Evolutionary conservation across 257 asterid genomes (phyloP), one percentile per base, ranked within the genome.

Genomic region (Gentiana dahurica): DNA sequence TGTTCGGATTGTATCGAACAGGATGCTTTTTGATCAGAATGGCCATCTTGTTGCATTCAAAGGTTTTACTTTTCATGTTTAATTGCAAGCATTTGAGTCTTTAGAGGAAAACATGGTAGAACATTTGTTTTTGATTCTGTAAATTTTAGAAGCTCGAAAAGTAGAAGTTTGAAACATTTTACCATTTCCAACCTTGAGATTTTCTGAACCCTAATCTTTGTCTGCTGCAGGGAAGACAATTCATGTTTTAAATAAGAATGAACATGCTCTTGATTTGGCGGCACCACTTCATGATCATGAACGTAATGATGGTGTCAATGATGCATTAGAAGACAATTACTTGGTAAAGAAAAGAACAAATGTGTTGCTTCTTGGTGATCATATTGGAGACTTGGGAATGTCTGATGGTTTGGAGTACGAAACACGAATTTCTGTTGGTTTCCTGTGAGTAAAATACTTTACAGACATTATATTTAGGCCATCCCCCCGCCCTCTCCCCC

Each of bases 181-280:
- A 41, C 46, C 9, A 41, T 10, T 2, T 7, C 9, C 9, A 5
- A 2, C 9, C 46, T 5, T 10, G 6, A 41, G 46, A 41, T 41
- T 41, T 41, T 41, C 46, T 41, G 46, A 2, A 41, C 0, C 9
- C 9, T 41, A 41, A 41, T 41, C 46, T 5, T 41, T 1, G 46
- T 41, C 35, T 55, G 33, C 54, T 34, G 49, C 81, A 89, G 97
- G 97, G 54, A 89, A 86, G 71, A 84, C 94, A n/a, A 89, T 86
- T 69, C 97, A 89, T 70, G 91, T 85, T 58, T 73, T 83, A 68
- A 89, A 89, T 69, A 89, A 89, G 83, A 89, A 89, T 50, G 97
- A 89, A 75, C 97, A 89, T 76, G 97, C 95, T 12, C 80, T 88
- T 60, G 91, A 82, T 74, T 85, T 88, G 97, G 95, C 90, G 65